Conservation (phyloP, 106 monocot genomes). For the Allium cepa region DNA sequence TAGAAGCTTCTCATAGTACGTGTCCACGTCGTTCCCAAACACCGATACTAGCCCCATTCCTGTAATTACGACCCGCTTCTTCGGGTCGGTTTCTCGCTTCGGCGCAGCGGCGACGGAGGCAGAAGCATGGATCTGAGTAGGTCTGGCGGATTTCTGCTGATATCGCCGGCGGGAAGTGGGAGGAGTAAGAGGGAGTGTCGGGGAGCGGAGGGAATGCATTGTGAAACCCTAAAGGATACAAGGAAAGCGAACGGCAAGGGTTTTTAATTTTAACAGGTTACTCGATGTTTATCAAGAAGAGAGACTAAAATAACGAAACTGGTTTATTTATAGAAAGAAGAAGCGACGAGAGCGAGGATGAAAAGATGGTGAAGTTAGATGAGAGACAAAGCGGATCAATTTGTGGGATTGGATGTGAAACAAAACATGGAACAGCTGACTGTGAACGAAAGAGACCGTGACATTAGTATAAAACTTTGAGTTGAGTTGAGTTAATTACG, state of each 20-base stretch:
- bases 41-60: conserved; percentile 98
- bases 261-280: too few species aligned
- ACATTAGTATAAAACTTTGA: too few species aligned
- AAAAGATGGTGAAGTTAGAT: too few species aligned
- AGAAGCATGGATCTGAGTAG: conserved; percentile 3
- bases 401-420: too few species aligned
- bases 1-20: conserved; percentile 68
- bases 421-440: too few species aligned
- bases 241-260: neutral
- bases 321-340: too few species aligned
- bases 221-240: conserved; percentile 4
- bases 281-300: too few species aligned
- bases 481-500: too few species aligned
- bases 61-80: conserved; percentile 91
- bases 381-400: too few species aligned
- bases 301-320: too few species aligned
- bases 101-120: conserved; percentile 26
- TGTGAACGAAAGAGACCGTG: too few species aligned
- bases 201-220: conserved; percentile 9
- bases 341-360: too few species aligned
- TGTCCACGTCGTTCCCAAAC: conserved; percentile 91
- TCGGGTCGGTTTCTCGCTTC: conserved; percentile 84
- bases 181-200: neutral
- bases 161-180: neutral
- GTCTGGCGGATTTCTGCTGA: neutral